Base-by-base conservation (phyloP, 2,329 filamentous ascomycete genomes). In the Fusarium mundagurra region DNA sequence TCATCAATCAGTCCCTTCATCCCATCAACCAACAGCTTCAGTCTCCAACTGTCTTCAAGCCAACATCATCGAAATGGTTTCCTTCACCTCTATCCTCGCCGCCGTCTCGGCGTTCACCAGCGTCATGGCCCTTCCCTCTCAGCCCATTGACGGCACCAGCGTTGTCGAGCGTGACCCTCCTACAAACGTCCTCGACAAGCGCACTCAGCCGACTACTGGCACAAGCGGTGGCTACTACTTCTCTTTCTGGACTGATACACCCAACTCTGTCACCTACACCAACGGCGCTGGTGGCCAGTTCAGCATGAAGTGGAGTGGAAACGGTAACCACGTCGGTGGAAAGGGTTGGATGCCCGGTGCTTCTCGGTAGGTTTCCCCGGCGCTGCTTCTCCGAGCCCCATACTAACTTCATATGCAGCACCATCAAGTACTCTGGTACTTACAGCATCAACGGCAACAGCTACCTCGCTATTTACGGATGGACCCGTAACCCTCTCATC, bases 221-320 rank as follows among this genome's bases (percentile, higher is more conserved):
- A 78, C 53, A 10, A 78, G 80, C 73, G 82, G 84, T 58, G 86
- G 86, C 16, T 78, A 47, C 76, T 88, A 83, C 76, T 88, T 85
- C 69, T 86, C 83, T 8, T 88, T 83, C 80, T 87, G 86, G 86
- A 85, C 85, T 53, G 85, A 87, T 48, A 84, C 83, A 4, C 84
- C 81, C 50, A 84, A 82, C 27, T 76, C 75, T 22, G 85, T 86
- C 16, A 84, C 80, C 36, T 88, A 87, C 78, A 85, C 76, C 61
- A 88, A 88, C 77, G 82, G 82, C 5, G 74, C 76, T 10, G 82
- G 73, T 7, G 86, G 86, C 3, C 76, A 81, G 34, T 89, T 88
- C 81, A 83, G 62, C 81, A 85, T 78, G 50, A 38, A 48, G 14
- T 89, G 87, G 88, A 77, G 70, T 48, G 82, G 83, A 53, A 67